Percentiles rank a stretch among this genome's conserved stretches.
These are phyloP conservation scores for Wickerhamiella kurtzmanii DNA, from an alignment of 805 yeast genomes.

Conservation along the genomic window DNA sequence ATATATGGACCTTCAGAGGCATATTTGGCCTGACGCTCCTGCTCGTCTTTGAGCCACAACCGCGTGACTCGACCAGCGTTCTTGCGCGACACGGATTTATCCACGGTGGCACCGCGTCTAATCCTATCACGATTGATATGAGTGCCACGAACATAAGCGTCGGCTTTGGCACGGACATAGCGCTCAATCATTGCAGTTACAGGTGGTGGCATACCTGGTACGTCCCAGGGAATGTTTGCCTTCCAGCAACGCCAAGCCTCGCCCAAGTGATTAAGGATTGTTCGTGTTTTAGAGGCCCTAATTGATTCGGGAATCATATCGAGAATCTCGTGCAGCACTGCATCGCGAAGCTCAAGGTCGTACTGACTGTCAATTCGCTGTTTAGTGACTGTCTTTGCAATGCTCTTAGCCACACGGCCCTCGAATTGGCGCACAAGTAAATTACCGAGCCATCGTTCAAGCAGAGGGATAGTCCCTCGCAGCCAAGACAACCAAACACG, in stretches of 20 bases:
- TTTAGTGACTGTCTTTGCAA: slow-evolving; percentile 86
- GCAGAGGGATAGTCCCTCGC: slow-evolving; percentile 79
- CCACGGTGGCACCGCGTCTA: slow-evolving; percentile 79
- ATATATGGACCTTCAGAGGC: slow-evolving; percentile 80
- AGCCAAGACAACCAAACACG: slow-evolving; percentile 86
- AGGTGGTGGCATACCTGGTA: slow-evolving; percentile 90
- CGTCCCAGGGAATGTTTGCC: slow-evolving; percentile 96
- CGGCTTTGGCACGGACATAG: slow-evolving; percentile 89
- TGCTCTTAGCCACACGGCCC: slow-evolving; percentile 84
- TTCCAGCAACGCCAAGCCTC: slow-evolving; percentile 99
- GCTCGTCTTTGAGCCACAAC: slow-evolving; percentile 85
- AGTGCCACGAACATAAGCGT: slow-evolving; percentile 90
- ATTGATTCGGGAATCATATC: slow-evolving; percentile 97
- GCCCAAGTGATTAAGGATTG: slow-evolving; percentile 82
- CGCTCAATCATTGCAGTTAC: slow-evolving; percentile 74
- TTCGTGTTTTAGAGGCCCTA: slow-evolving; percentile 71
- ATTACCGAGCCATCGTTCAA: slow-evolving; percentile 93
- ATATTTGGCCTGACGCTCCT: slow-evolving; percentile 68
- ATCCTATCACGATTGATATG: slow-evolving; percentile 85
- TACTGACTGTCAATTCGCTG: slow-evolving; percentile 92
- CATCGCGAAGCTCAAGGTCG: slow-evolving; percentile 82
- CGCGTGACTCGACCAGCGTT: slow-evolving; percentile 85
- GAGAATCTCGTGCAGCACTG: slow-evolving; percentile 88
- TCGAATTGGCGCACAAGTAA: slow-evolving; percentile 85
- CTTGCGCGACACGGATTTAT: slow-evolving; percentile 86